Evolutionary conservation across 306 rosid species (phyloP).

Genomic region (Geum urbanum): DNA sequence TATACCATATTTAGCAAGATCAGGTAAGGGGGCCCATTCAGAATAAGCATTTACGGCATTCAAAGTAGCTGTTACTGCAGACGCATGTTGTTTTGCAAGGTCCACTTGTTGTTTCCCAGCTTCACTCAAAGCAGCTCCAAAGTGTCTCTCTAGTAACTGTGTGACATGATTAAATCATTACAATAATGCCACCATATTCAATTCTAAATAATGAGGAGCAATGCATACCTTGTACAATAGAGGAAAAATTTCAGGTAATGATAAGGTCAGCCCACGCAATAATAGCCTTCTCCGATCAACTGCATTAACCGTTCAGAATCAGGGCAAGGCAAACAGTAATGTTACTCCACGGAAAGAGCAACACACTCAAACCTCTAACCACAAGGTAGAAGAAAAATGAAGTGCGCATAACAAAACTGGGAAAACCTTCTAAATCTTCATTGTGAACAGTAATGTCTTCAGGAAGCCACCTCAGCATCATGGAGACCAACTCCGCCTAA

Average conservation of each 20-base stretch:
- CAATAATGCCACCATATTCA: conserved; percentile 13
- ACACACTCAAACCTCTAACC: neutral
- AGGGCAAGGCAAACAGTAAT: conserved; percentile 26
- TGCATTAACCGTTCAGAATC: conserved; percentile 34
- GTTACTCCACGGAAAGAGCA: conserved; percentile 21
- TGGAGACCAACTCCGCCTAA: conserved; percentile 95
- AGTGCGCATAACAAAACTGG: conserved; percentile 13
- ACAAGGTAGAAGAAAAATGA: conserved; percentile 6
- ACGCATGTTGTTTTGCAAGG: conserved; percentile 74
- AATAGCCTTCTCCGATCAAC: conserved; percentile 87
- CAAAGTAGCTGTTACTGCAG: conserved; percentile 65
- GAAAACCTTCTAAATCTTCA: conserved; percentile 94
- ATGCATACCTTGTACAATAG: conserved; percentile 64
- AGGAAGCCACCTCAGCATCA: conserved; percentile 99
- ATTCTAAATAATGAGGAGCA: conserved; percentile 19
- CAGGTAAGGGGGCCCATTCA: conserved; percentile 97
- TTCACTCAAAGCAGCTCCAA: conserved; percentile 73
- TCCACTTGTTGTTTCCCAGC: conserved; percentile 72
- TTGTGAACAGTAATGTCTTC: conserved; percentile 96
- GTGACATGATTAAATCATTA: conserved; percentile 34
- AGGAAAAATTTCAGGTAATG: conserved; percentile 84
- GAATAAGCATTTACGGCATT: conserved; percentile 93
- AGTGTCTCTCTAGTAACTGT: conserved; percentile 86
- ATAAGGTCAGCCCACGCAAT: conserved; percentile 80
- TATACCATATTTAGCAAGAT: conserved; percentile 84